Percentiles rank a stretch among this genome's conserved stretches.
These are phyloP conservation scores for Mrakia gelida DNA, from an alignment of 768 basidiomycete species.

Conservation along the genomic window DNA sequence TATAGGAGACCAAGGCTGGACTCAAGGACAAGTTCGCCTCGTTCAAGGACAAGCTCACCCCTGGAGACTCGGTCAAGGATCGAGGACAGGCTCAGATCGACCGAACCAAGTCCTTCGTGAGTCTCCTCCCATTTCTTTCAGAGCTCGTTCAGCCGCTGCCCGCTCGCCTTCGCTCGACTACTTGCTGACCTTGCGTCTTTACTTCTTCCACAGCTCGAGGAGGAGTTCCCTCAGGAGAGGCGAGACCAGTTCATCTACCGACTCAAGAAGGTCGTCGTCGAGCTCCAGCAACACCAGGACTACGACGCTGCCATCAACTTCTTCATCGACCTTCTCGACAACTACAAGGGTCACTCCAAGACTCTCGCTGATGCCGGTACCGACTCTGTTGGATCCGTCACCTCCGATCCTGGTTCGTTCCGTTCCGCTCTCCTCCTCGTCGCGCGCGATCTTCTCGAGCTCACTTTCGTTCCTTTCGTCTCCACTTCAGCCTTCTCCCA, in stretches of 20 bases:
- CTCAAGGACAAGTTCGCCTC: slow-evolving; percentile 45
- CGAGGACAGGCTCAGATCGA: slow-evolving; percentile 54
- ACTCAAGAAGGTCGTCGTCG: slow-evolving; percentile 85
- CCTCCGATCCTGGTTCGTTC: slow-evolving; percentile 49
- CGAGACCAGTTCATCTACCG: slow-evolving; percentile 72
- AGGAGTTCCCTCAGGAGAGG: slow-evolving; percentile 78
- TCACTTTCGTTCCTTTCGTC: too few species aligned
- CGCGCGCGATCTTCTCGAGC: too few species aligned
- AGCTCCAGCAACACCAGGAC: slow-evolving; percentile 78
- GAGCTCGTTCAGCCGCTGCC: neutral
- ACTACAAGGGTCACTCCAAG: slow-evolving; percentile 51
- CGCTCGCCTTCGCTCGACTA: neutral
- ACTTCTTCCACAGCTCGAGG: slow-evolving; percentile 45
- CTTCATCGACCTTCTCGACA: slow-evolving; percentile 49
- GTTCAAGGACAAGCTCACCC: slow-evolving; percentile 58
- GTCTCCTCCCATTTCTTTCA: slow-evolving; percentile 21
- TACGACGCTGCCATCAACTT: slow-evolving; percentile 45
- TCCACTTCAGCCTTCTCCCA: slow-evolving; percentile 48
- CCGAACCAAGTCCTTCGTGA: slow-evolving; percentile 59
- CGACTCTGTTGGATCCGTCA: slow-evolving; percentile 43
- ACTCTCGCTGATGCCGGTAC: slow-evolving; percentile 45
- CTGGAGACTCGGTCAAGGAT: slow-evolving; percentile 59
- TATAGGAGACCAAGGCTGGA: slow-evolving; percentile 34
- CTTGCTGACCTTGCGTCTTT: neutral
- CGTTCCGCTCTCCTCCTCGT: too few species aligned